Evolutionary conservation across 2,329 filamentous ascomycete genomes (phyloP), one percentile per base, ranked within the genome.

Genomic region (Plectosphaerella plurivora): DNA sequence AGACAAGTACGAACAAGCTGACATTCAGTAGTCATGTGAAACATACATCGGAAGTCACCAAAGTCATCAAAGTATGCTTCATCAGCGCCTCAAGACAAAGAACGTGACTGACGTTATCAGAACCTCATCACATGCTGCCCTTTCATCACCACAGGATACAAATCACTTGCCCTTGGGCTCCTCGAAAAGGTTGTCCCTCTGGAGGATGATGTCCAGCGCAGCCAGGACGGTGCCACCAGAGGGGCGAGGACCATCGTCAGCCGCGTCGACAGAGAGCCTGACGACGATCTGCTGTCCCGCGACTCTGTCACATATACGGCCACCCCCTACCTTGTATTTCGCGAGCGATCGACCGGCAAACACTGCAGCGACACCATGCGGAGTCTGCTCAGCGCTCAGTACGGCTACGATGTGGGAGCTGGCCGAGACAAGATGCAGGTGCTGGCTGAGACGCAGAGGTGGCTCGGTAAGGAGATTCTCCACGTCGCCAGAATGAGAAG

Each of bases 381-480:
- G 15, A 39, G 37, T n/a, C 12, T 39, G 14, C 37, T 39, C 14
- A 39, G 37, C 14, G 37, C 37, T n/a, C 37, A 39, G 37, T 39
- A 39, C 37, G 37, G 37, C 6, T 39, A 39, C 14, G 37, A 39
- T 39, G 41, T 16, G 4, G 39, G 35, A 4, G 20, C 14, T 2
- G 4, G 39, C 9, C 3, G 35, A 44, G 20, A 35, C 15, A 25
- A 41, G 35, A 24, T 9, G 22, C 48, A 50, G 15, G 48, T 44
- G 16, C 20, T 50, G 11, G 20, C 48, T 15, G 48, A 44, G 39
- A 42, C 48, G 9, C 48, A 50, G 28, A 41, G n/a, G 18, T 50
- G 48, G 48, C 36, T 50, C 3, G 48, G 48, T 6, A 50, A 50
- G 18, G 48, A 50, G 22, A 39, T 39, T 15, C 16, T 50, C 6